phyloP scores from a whole-genome alignment of 2,329 filamentous ascomycete genomes.

The Talaromyces sp. region DNA sequence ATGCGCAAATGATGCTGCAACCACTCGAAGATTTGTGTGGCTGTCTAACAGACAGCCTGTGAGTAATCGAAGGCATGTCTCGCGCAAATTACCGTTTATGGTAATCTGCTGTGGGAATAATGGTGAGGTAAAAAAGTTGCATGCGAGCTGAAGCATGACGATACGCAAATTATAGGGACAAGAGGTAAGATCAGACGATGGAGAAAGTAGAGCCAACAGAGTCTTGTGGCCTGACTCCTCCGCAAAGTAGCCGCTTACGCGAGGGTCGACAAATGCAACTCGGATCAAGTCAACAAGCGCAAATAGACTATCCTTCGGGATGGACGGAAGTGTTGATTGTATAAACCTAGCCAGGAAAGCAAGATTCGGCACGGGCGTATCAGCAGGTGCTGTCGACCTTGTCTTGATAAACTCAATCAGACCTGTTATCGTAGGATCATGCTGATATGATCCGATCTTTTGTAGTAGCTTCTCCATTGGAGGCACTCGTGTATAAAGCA shows the following conservation, averaged over 20 bases:
- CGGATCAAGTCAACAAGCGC: constrained; percentile 82
- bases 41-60: constrained; percentile 77
- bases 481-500: constrained; percentile 73
- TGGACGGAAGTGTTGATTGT: constrained; percentile 49
- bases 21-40: constrained; percentile 72
- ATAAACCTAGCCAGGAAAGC: constrained; percentile 62
- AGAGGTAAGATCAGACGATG: constrained; percentile 53
- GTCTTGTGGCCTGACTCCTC: constrained; percentile 68
- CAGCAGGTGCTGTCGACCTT: constrained; percentile 56
- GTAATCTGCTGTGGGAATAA: constrained; percentile 67
- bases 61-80: constrained; percentile 64
- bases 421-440: constrained; percentile 58
- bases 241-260: constrained; percentile 77
- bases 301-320: constrained; percentile 68
- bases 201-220: constrained; percentile 53
- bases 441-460: constrained; percentile 68
- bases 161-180: constrained; percentile 80
- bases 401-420: constrained; percentile 70
- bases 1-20: constrained; percentile 77
- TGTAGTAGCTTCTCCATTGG: constrained; percentile 76
- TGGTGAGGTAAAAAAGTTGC: constrained; percentile 77
- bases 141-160: constrained; percentile 76
- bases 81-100: constrained; percentile 50
- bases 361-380: constrained; percentile 69
- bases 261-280: constrained; percentile 69